A percentile compares a stretch with the other conserved stretches of the same genome.
These are phyloP conservation scores for Adansonia grandidieri DNA, from an alignment of 441 rosid genomes.

Conservation along the genomic window DNA sequence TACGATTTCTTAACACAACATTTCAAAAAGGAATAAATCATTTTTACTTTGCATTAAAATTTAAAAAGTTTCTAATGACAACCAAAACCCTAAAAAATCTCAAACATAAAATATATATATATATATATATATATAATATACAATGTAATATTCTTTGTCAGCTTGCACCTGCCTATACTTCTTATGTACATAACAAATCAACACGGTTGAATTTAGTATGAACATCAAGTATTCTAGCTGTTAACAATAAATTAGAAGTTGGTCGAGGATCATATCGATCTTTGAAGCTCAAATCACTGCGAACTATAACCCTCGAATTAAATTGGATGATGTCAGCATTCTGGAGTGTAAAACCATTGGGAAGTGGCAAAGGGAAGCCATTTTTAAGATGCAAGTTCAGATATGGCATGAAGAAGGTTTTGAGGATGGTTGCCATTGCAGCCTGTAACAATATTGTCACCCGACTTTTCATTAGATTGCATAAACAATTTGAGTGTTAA, in stretches of 20 bases:
- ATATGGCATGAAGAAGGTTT: constrained; percentile 61
- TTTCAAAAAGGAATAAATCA: not conserved
- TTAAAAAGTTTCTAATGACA: not conserved
- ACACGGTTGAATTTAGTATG: not conserved
- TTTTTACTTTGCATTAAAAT: not conserved
- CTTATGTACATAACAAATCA: not conserved
- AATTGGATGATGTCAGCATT: constrained; percentile 54
- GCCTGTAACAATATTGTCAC: constrained; percentile 40
- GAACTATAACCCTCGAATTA: constrained; percentile 46
- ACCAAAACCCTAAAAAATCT: not conserved
- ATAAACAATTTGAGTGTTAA: not conserved
- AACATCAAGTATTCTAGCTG: constrained; percentile 18
- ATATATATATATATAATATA: not conserved
- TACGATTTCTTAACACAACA: not conserved
- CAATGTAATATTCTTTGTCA: not conserved
- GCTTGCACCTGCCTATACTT: not conserved
- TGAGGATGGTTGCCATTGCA: constrained; percentile 48
- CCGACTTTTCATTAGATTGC: not conserved
- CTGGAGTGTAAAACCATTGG: constrained; percentile 49
- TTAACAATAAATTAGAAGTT: not conserved
- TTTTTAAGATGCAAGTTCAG: constrained; percentile 56
- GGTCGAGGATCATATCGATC: constrained; percentile 15
- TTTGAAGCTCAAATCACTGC: constrained; percentile 52
- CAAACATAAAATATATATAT: too few relatives aligned
- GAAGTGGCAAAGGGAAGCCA: constrained; percentile 70